Conservation (phyloP, 106 monocot genomes). For the Posidonia australis region DNA sequence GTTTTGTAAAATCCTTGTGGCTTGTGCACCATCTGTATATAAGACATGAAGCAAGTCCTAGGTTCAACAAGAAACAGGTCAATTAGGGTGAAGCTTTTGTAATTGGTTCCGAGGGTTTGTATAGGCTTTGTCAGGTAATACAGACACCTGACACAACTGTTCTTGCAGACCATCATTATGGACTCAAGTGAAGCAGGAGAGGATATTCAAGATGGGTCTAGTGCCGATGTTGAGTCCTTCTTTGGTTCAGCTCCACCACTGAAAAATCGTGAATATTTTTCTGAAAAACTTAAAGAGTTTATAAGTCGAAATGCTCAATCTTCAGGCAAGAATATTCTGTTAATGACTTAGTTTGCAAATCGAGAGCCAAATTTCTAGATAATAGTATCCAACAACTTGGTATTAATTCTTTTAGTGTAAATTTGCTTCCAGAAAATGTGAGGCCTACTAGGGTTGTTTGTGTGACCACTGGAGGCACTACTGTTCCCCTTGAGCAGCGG, state of each 20-base stretch:
- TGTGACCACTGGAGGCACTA: slow-evolving; percentile 94
- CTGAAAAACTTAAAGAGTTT: slow-evolving; percentile 37
- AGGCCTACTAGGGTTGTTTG: slow-evolving; percentile 53
- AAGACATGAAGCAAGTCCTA: no score
- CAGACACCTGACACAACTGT: no score
- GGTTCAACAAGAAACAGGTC: no score
- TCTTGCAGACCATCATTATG: no score
- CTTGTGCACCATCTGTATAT: no score
- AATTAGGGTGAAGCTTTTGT: no score
- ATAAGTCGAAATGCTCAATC: slow-evolving; percentile 16
- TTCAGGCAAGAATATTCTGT: slow-evolving; percentile 23
- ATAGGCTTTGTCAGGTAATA: no score
- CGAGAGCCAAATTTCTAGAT: neutral
- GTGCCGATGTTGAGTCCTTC: slow-evolving; percentile 35
- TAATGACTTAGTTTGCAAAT: neutral
- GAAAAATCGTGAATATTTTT: slow-evolving; percentile 22
- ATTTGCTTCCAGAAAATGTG: slow-evolving; percentile 21
- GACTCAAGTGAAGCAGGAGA: no score
- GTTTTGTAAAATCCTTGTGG: no score
- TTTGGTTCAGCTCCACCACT: slow-evolving; percentile 66
- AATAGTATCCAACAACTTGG: neutral
- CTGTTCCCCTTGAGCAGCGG: slow-evolving; percentile 92
- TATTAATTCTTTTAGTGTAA: neutral
- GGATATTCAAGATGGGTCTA: neutral
- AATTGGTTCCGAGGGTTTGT: no score